Conservation (phyloP, 2,329 filamentous ascomycete species). For the Colletotrichum sp. region DNA sequence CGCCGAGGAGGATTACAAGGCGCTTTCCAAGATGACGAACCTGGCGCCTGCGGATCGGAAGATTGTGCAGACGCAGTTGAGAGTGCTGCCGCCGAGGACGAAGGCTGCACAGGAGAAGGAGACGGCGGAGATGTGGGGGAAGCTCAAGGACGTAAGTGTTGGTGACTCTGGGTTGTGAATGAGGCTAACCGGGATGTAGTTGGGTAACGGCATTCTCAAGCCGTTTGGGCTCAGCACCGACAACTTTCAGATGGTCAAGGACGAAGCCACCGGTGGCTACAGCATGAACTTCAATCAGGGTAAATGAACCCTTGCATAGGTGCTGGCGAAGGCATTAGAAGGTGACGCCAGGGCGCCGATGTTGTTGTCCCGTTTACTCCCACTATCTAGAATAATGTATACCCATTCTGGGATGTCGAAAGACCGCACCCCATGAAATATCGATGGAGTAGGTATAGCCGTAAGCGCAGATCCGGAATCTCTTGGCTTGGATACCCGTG, state of each 20-base stretch:
- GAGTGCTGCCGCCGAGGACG: conserved; percentile 68
- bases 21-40: conserved; percentile 62
- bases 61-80: conserved; percentile 70
- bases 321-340: rapidly evolving
- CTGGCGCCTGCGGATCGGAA: conserved; percentile 70
- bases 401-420: no score
- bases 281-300: conserved; percentile 83
- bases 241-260: conserved; percentile 93
- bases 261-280: conserved; percentile 88
- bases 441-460: not conserved
- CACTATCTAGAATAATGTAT: no score
- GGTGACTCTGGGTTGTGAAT: not conserved
- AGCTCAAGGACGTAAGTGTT: conserved; percentile 76
- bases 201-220: conserved; percentile 90
- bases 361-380: rapidly evolving
- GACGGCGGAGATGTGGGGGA: conserved; percentile 97
- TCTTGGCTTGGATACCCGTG: rapidly evolving
- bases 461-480: not conserved
- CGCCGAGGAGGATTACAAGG: conserved; percentile 81
- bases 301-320: not conserved
- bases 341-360: not conserved
- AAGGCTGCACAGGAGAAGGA: conserved; percentile 85
- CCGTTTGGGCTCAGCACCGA: conserved; percentile 94
- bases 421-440: no score
- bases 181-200: conserved; percentile 38